Evolutionary conservation across 305 asterid species (phyloP), one percentile per base, ranked within the genome.

Genomic region (Euphrasia arctica): DNA sequence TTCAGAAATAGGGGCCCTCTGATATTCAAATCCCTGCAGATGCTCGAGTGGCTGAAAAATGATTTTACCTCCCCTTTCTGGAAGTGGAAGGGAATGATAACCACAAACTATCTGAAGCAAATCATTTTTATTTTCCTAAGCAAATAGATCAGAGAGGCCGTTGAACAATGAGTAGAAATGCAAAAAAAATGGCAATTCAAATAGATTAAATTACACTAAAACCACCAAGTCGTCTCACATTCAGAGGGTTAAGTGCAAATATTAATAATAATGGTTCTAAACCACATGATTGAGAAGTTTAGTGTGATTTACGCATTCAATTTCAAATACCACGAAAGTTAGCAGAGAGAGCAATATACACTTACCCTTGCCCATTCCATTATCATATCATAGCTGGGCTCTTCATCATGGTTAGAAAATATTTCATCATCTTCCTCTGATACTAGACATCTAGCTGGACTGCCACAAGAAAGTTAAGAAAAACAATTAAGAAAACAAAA

Each of bases 311-410:
- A 6, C 42, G 3, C 13, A n/a, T 18, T 18, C 22, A n/a, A n/a
- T n/a, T 58, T 68, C 63, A 45, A 65, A 42, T 72, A 69, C 48
- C 63, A 74, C 12, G 56, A 42, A 42, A 56, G 31, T 58, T 58
- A 32, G 59, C 64, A 28, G 13, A 49, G 15, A 62, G 11, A 56
- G 47, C 14, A 56, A 22, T 63, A 64, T 34, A 56, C 50, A 75
- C 86, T 76, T 68, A 85, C 98, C 79, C 74, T 84, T 58, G 95
- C 95, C 96, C 98, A 89, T 74, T 87, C 89, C 83, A 85, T 73
- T 67, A 83, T 77, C 57, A 75, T 52, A 55, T 84, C 87, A 70
- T 78, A 82, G 50, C 81, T 80, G 48, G 70, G 74, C 74, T 74
- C 86, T 62, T 74, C 83, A 28, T 79, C 86, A 25, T 75, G 78